Conservation (phyloP, 371 early-diverging fungal species). For the Zancudomyces culisetae region DNA sequence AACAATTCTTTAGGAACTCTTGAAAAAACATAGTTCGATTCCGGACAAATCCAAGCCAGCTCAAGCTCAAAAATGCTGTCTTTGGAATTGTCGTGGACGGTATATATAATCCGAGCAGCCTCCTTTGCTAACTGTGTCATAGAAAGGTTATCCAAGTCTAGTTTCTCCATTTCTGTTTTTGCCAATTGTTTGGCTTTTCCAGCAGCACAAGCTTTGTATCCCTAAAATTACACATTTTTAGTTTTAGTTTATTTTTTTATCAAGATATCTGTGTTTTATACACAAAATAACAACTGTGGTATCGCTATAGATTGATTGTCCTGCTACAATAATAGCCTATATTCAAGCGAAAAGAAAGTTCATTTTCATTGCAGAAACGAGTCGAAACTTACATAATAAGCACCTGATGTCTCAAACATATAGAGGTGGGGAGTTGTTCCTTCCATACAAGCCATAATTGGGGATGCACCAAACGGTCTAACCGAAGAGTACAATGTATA, state of each 20-base stretch:
- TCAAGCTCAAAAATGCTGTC: slow-evolving; percentile 96
- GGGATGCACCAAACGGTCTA: slow-evolving; percentile 87
- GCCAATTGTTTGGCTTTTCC: slow-evolving; percentile 95
- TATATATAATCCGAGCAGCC: slow-evolving; percentile 86
- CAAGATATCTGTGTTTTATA: too few species aligned
- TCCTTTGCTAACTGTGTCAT: slow-evolving; percentile 80
- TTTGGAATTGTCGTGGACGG: slow-evolving; percentile 90
- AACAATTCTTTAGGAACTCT: slow-evolving; percentile 73
- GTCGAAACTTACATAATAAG: slow-evolving; percentile 35
- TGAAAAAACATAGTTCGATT: slow-evolving; percentile 53
- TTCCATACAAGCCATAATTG: slow-evolving; percentile 65
- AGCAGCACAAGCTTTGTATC: slow-evolving; percentile 82
- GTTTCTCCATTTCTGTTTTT: slow-evolving; percentile 92
- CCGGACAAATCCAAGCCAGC: slow-evolving; percentile 86
- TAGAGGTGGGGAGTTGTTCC: slow-evolving; percentile 61
- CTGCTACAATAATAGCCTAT: too few species aligned
- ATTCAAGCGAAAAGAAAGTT: too few species aligned
- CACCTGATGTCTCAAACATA: slow-evolving; percentile 93
- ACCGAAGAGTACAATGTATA: slow-evolving; percentile 92
- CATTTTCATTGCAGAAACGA: background rate
- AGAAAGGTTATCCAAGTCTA: slow-evolving; percentile 67
- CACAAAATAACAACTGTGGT: too few species aligned
- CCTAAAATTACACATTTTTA: slow-evolving; percentile 41
- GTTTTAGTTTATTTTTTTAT: too few species aligned
- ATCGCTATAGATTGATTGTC: too few species aligned